phyloP scores from a whole-genome alignment of 345 rosid genomes.

The Mercurialis annua region DNA sequence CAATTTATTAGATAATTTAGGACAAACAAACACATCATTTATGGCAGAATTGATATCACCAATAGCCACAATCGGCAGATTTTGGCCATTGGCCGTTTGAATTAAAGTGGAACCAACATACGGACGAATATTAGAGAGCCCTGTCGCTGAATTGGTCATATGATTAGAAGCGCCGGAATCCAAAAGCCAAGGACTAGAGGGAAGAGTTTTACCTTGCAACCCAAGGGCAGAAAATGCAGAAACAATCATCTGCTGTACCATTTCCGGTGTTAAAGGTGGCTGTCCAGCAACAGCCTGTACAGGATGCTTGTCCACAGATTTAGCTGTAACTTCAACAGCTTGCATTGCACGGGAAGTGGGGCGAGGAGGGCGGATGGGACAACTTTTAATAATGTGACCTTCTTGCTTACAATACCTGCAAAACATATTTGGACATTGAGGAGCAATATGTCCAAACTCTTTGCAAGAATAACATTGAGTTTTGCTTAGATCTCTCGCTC shows the following conservation, averaged over 20 bases:
- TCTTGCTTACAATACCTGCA: not conserved
- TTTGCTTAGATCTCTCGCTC: not conserved
- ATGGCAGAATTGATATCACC: not conserved
- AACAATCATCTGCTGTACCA: not conserved
- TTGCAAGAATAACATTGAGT: no score
- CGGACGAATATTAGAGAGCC: no score
- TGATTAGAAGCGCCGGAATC: no score
- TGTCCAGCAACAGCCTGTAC: not conserved
- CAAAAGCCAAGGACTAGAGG: no score
- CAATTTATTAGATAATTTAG: no score
- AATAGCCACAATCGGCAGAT: not conserved
- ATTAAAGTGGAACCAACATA: no score
- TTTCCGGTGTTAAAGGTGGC: not conserved
- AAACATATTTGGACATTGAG: not conserved
- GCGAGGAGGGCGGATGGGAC: not conserved
- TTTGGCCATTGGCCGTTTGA: not conserved
- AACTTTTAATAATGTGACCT: not conserved
- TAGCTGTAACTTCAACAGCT: not conserved
- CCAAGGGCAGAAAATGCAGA: not conserved
- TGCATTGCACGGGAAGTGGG: not conserved
- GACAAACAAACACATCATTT: no score
- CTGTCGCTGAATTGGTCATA: no score
- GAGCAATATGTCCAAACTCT: not conserved
- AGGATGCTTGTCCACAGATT: not conserved
- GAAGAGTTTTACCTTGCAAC: not conserved